Base-by-base conservation (phyloP, 495 filamentous ascomycete genomes). In the Endocarpon pusillum region DNA sequence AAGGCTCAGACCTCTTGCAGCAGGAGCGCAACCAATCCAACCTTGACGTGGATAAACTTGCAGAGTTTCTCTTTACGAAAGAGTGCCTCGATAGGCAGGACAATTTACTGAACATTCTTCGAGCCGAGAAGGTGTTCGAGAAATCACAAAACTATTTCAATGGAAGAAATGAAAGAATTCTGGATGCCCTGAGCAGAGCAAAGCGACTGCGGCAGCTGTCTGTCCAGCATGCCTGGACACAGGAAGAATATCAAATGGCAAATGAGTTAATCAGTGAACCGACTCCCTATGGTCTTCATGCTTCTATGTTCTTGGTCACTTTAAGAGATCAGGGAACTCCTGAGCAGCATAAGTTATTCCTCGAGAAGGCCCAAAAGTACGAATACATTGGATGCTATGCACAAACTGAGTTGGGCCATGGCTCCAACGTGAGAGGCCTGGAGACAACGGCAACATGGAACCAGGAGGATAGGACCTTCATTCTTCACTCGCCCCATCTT, bases 401-500 rank as follows among this genome's bases (percentile, higher is more conserved):
- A 1, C 78, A 83, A 50, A 81, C 78, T 0, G 78, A 83, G 46
- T 44, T 83, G 14, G 77, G 78, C 10, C 78, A 83, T 46, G 78
- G 78, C 3, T 75, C 67, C 9, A 81, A 82, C 42, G 78, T 82
- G 10, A 65, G 76, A 38, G 77, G 78, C 14, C 54, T 82, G 24
- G 74, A 81, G 51, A 82, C 78, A 12, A 77, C 71, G 8, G 78
- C 76, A 11, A 78, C 68, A 19, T 81, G 74, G 70, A 71, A 78
- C 45, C 47, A 63, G 3, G 53, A 69, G 10, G 67, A 76, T 43
- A 72, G 78, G 53, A 76, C 71, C 3, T 82, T 81, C 51, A 69
- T 58, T 29, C 65, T 84, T 32, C 67, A 77, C 43, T 75, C 73
- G 0, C 78, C 78, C 0, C 54, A 63, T 34, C 55, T 79, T 35